Evolutionary conservation across 306 rosid species (phyloP), one percentile per base, ranked within the genome.

Genomic region (Notholithocarpus densiflorus): DNA sequence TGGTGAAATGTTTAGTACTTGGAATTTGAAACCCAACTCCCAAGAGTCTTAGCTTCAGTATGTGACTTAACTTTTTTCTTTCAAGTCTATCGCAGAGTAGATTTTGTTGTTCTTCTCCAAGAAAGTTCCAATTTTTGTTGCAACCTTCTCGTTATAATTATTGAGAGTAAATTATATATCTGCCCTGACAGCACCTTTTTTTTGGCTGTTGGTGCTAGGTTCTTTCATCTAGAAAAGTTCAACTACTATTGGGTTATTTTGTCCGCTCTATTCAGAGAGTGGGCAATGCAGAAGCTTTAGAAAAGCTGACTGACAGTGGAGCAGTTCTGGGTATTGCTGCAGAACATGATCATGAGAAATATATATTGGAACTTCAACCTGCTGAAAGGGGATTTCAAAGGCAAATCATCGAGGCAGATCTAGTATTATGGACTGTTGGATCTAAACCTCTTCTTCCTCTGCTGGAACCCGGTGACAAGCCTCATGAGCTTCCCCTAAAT

Each of bases 381-480:
- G 73, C 92, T 57, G 90, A 89, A 83, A 91, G 92, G 87, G 97
- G 97, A 75, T 56, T 73, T 66, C 82, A 92, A 70, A 84, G 88
- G 83, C 84, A 82, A 81, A 84, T 62, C 80, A 57, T 91, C 45
- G 94, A 94, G 87, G 95, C 95, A 17, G 97, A 94, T 88, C 77
- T 94, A 61, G 90, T 94, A 60, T 76, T 94, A 77, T 94, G 98
- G 98, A 94, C 98, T 51, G 95, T 94, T 77, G 98, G 98, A 56
- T 87, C 97, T 78, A 92, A 89, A 75, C 86, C 97, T 75, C 90
- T 90, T 83, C 97, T 94, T 85, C 88, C 91, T 76, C 79, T 83
- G 73, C 83, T 91, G 76, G 92, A 87, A 80, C 86, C 93, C 53
- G 55, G 83, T 52, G 89, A 87, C 77, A 80, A 59, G 74, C 84